A percentile compares a stretch with the other conserved stretches of the same genome.
Evolutionary conservation across 805 yeast genomes (phyloP).

Genomic region (Zygosaccharomyces bisporus): DNA sequence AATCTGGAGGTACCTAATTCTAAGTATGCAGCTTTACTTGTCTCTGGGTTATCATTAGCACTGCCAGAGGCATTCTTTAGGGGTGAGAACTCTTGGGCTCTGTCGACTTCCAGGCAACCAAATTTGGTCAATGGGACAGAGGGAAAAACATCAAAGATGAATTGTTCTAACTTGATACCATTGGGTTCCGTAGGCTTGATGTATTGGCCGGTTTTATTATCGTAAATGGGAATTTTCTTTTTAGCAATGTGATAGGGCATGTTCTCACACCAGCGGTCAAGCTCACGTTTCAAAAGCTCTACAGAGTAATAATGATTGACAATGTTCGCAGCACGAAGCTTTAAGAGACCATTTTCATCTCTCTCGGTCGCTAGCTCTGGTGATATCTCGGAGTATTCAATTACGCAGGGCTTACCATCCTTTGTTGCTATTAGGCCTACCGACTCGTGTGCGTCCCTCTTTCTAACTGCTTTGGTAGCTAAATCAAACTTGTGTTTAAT

Average conservation of each 20-base stretch:
- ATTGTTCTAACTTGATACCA: conserved; percentile 94
- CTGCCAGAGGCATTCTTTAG: conserved; percentile 86
- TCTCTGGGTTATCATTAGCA: conserved; percentile 77
- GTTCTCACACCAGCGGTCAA: conserved; percentile 65
- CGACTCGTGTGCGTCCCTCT: conserved; percentile 78
- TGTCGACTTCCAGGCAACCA: conserved; percentile 88
- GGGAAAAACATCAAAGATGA: conserved; percentile 93
- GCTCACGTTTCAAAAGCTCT: conserved; percentile 54
- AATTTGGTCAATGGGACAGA: conserved; percentile 64
- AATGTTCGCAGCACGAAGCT: conserved; percentile 90
- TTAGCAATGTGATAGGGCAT: conserved; percentile 94
- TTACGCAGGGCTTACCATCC: conserved; percentile 71
- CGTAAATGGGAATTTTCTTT: conserved; percentile 73
- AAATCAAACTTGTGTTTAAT: conserved; percentile 60
- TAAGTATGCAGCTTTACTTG: conserved; percentile 66
- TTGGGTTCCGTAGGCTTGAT: conserved; percentile 71
- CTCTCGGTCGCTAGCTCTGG: conserved; percentile 62
- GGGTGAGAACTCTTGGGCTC: conserved; percentile 86
- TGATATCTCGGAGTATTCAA: conserved; percentile 91
- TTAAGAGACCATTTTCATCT: conserved; percentile 60
- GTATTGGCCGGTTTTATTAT: conserved; percentile 43
- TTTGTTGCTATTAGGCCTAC: conserved; percentile 89
- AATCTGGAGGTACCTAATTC: conserved; percentile 74
- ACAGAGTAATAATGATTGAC: conserved; percentile 95
- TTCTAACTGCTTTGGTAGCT: conserved; percentile 93